Evolutionary conservation across 1,139 yeast genomes (phyloP).

Genomic region (Magnusiomyces starmeri): DNA sequence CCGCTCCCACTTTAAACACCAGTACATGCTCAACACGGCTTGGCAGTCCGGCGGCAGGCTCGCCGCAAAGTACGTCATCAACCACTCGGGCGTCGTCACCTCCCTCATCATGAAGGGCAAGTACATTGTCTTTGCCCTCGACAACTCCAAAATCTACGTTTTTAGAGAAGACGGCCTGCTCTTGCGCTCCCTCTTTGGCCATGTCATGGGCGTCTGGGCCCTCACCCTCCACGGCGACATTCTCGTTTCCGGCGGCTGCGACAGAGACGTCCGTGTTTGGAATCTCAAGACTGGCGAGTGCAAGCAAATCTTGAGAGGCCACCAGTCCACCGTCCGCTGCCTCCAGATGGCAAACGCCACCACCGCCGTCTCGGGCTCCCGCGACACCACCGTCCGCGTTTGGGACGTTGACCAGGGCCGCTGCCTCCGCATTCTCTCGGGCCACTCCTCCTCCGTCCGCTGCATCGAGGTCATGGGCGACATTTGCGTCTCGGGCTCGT

Average conservation of each 20-base stretch:
- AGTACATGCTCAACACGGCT: conserved; percentile 37
- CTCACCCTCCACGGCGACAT: conserved; percentile 72
- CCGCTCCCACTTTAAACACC: conserved; percentile 38
- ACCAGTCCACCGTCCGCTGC: conserved; percentile 86
- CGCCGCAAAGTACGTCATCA: conserved; percentile 37
- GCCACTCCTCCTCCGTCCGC: conserved; percentile 68
- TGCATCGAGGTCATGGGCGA: conserved; percentile 53
- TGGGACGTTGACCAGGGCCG: conserved; percentile 82
- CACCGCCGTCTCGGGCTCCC: conserved; percentile 79
- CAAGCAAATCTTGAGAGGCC: conserved; percentile 80
- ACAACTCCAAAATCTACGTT: conserved; percentile 39
- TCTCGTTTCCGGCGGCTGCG: conserved; percentile 84
- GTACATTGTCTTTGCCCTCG: conserved; percentile 38
- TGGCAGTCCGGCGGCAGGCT: conserved; percentile 39
- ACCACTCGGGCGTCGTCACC: conserved; percentile 37
- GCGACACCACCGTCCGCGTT: conserved; percentile 81
- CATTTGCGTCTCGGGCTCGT: conserved; percentile 58
- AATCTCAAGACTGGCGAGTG: conserved; percentile 67
- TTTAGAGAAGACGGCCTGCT: conserved; percentile 58
- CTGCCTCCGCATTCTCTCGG: conserved; percentile 68
- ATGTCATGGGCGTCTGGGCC: conserved; percentile 98
- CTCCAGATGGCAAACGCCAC: conserved; percentile 70
- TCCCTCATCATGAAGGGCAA: conserved; percentile 34
- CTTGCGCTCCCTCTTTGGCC: conserved; percentile 69
- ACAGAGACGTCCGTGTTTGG: conserved; percentile 88